Evolutionary conservation across 441 rosid genomes (phyloP).

Genomic region (Bocquillonia castaneifolia): DNA sequence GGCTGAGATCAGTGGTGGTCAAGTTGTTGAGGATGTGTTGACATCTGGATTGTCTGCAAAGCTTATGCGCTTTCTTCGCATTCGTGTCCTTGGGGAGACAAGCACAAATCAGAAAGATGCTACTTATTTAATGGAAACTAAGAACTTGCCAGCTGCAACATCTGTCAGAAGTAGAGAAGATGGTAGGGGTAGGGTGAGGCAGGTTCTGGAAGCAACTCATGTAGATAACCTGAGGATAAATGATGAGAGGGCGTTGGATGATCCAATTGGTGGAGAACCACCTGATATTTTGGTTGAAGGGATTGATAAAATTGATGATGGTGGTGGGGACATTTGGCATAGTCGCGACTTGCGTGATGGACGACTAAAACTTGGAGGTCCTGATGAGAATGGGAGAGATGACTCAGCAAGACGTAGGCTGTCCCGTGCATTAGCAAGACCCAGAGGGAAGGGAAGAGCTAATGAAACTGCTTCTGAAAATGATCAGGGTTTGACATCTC

Average conservation of each 20-base stretch:
- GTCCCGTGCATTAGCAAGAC: constrained; percentile 56
- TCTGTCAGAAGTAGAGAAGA: constrained; percentile 73
- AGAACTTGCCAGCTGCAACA: constrained; percentile 39
- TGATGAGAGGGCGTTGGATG: constrained; percentile 41
- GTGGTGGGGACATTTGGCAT: constrained; percentile 47
- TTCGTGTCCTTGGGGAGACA: constrained; percentile 79
- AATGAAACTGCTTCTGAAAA: constrained; percentile 55
- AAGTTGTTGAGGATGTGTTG: constrained; percentile 85
- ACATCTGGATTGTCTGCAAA: constrained; percentile 85
- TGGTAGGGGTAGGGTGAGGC: constrained; percentile 65
- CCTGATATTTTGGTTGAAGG: constrained; percentile 45
- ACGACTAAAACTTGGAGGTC: constrained; percentile 52
- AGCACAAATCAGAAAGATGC: constrained; percentile 62
- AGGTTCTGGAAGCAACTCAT: constrained; percentile 52
- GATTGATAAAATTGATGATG: constrained; percentile 40
- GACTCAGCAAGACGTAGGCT: constrained; percentile 61
- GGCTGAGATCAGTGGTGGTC: constrained; percentile 60
- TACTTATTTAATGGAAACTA: constrained; percentile 45
- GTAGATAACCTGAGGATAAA: constrained; percentile 34
- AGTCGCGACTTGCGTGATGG: constrained; percentile 45
- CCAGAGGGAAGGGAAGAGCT: constrained; percentile 66
- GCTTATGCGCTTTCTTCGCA: constrained; percentile 93
- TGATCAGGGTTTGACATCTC: constrained; percentile 58
- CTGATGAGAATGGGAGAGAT: constrained; percentile 70
- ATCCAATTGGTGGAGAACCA: constrained; percentile 37